phyloP scores from a whole-genome alignment of 2,329 filamentous ascomycete genomes.

The Neofusicoccum kwambonambiense region DNA sequence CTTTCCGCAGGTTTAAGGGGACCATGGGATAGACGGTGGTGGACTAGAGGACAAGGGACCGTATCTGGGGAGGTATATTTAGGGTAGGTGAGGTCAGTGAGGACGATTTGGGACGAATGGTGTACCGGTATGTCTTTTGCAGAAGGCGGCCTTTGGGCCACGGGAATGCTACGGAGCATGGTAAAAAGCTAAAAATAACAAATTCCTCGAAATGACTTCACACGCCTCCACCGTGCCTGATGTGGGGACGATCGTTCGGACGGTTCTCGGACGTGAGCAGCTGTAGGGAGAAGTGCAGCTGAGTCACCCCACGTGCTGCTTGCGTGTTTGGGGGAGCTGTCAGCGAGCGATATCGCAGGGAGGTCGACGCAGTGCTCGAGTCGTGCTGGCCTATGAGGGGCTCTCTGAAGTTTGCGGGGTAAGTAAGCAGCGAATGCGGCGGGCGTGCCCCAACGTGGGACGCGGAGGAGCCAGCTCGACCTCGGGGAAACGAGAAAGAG shows the following conservation, averaged over 20 bases:
- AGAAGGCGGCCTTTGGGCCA: neutral
- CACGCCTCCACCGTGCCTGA: neutral
- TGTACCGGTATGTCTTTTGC: neutral
- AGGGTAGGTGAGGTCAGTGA: neutral
- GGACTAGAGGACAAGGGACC: neutral
- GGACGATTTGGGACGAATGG: neutral
- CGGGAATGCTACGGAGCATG: neutral
- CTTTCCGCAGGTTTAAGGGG: neutral
- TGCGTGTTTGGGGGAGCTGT: neutral
- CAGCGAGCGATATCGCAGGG: neutral
- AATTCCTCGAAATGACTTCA: neutral
- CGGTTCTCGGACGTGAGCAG: neutral
- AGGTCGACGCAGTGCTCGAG: too few relatives aligned
- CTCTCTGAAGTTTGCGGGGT: neutral
- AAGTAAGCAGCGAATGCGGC: neutral
- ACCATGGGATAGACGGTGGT: neutral
- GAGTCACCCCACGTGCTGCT: neutral
- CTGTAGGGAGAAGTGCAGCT: too few relatives aligned
- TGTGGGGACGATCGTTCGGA: neutral
- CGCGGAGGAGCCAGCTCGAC: neutral
- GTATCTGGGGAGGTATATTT: neutral
- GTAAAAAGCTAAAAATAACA: neutral
- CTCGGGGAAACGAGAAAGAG: conserved; percentile 7
- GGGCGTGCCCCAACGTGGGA: neutral
- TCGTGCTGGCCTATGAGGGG: neutral